Percentiles rank a stretch among this genome's conserved stretches.
Conservation (phyloP, 345 rosid species). For the Stellera chamaejasme region DNA sequence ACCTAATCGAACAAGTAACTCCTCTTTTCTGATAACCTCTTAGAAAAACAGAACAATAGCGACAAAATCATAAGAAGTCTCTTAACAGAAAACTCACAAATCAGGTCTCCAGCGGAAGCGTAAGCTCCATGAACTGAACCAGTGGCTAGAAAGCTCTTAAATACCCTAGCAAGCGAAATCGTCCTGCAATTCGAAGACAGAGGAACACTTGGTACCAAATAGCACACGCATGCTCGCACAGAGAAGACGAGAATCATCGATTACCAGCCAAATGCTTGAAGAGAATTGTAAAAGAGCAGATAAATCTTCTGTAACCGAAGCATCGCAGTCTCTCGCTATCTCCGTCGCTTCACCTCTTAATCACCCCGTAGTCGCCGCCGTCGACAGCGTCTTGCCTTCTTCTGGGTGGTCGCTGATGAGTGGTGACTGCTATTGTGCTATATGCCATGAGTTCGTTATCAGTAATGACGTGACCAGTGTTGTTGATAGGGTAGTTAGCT, state of each 20-base stretch:
- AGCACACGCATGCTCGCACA: neutral
- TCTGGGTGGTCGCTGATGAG: too few species aligned
- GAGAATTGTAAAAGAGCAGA: conserved; percentile 64
- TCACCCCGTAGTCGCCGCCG: too few species aligned
- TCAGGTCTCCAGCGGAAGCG: conserved; percentile 58
- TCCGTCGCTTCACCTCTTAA: too few species aligned
- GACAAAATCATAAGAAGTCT: neutral
- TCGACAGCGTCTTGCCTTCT: too few species aligned
- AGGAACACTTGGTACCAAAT: neutral
- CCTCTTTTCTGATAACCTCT: conserved; percentile 3
- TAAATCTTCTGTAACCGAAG: conserved; percentile 31
- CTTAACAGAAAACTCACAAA: conserved; percentile 29
- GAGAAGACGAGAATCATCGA: neutral
- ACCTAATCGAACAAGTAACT: neutral
- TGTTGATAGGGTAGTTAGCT: too few species aligned
- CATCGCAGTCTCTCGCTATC: conserved; percentile 10
- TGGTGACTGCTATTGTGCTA: too few species aligned
- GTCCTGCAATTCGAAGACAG: conserved; percentile 29
- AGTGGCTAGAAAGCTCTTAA: conserved; percentile 23
- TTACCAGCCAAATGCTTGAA: conserved; percentile 66
- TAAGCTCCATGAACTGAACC: conserved; percentile 43
- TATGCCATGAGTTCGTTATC: too few species aligned
- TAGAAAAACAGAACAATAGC: neutral
- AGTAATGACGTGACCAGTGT: too few species aligned
- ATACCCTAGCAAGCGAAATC: conserved; percentile 34